phyloP scores from a whole-genome alignment of 2,329 filamentous ascomycete genomes.

The Lecanicillium sp. region DNA sequence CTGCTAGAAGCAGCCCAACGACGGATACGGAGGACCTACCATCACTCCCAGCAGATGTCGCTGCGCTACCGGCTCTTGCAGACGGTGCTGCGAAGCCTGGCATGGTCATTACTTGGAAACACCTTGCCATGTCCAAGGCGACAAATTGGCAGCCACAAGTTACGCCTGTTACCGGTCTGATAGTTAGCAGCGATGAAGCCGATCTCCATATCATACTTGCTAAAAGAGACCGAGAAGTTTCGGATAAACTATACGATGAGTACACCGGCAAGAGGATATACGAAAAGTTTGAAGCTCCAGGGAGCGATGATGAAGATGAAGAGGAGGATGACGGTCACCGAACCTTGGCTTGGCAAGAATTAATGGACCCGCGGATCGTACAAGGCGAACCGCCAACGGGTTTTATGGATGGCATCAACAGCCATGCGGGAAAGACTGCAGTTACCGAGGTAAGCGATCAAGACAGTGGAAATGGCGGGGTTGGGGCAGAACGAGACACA shows the following conservation, averaged over 20 bases:
- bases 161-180: conserved; percentile 56
- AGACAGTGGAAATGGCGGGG: conserved; percentile 19
- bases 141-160: conserved; percentile 61
- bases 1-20: neutral
- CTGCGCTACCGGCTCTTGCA: conserved; percentile 41
- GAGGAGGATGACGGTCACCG: conserved; percentile 52
- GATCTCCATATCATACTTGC: conserved; percentile 58
- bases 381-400: conserved; percentile 24
- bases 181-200: conserved; percentile 49
- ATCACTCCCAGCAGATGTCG: conserved; percentile 49
- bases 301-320: conserved; percentile 50
- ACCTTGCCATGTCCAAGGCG: conserved; percentile 51
- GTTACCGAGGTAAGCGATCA: conserved; percentile 12
- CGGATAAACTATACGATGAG: conserved; percentile 54
- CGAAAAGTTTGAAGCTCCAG: conserved; percentile 68
- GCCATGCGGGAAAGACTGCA: neutral
- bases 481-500: conserved; percentile 15
- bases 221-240: conserved; percentile 54
- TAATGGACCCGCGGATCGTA: conserved; percentile 62
- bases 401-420: conserved; percentile 13
- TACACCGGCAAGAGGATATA: conserved; percentile 66
- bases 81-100: conserved; percentile 43
- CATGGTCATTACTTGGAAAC: conserved; percentile 63
- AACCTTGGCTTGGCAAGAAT: conserved; percentile 50
- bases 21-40: conserved; percentile 53